phyloP scores from a whole-genome alignment of 441 rosid species.

The Flueggea neowawraea region DNA sequence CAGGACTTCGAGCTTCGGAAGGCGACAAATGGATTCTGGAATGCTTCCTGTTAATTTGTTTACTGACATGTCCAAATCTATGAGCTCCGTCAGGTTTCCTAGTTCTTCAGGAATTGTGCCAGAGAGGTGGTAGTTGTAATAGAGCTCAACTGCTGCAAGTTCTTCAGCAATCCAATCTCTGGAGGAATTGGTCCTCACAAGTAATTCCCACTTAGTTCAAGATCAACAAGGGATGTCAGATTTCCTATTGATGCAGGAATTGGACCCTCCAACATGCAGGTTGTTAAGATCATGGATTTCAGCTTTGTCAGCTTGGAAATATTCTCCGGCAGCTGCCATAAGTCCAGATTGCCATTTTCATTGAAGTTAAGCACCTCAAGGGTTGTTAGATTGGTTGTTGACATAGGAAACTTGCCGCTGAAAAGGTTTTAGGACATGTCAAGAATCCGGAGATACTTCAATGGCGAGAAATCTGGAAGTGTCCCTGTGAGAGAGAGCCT shows the following conservation, averaged over 20 bases:
- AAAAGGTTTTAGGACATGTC: slow-evolving; percentile 82
- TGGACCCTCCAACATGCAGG: slow-evolving; percentile 59
- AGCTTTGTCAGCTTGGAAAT: slow-evolving; percentile 64
- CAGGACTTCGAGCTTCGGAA: slow-evolving; percentile 72
- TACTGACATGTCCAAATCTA: slow-evolving; percentile 87
- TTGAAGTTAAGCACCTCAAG: slow-evolving; percentile 71
- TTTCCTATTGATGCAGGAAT: slow-evolving; percentile 78
- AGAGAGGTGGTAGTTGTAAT: slow-evolving; percentile 67
- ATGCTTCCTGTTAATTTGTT: slow-evolving; percentile 66
- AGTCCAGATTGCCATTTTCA: slow-evolving; percentile 48
- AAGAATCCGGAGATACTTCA: slow-evolving; percentile 59
- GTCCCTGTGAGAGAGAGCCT: slow-evolving; percentile 35
- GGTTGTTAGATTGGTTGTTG: slow-evolving; percentile 64
- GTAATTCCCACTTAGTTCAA: slow-evolving; percentile 80
- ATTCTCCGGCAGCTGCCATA: slow-evolving; percentile 70
- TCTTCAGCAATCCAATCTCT: slow-evolving; percentile 71
- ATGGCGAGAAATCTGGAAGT: slow-evolving; percentile 70
- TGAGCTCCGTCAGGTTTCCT: slow-evolving; percentile 84
- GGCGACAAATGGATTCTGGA: slow-evolving; percentile 73
- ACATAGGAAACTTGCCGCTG: slow-evolving; percentile 71
- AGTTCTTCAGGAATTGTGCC: slow-evolving; percentile 83
- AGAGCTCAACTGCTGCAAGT: slow-evolving; percentile 76
- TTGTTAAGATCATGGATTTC: slow-evolving; percentile 56
- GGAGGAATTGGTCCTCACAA: slow-evolving; percentile 64
- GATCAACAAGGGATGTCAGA: slow-evolving; percentile 81